Conservation (phyloP, 768 basidiomycete genomes). For the Podaxis sp. region DNA sequence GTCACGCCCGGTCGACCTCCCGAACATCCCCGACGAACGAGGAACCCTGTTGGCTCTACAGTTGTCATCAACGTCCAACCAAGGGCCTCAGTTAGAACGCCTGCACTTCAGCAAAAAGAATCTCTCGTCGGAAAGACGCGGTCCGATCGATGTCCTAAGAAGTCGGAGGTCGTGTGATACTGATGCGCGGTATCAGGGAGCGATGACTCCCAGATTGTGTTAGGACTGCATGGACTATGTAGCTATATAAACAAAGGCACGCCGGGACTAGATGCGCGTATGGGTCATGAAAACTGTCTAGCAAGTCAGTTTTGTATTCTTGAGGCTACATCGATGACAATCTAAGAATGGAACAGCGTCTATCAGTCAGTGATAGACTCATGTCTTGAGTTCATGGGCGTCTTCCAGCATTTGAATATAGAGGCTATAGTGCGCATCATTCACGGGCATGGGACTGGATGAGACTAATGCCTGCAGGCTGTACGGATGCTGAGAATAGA, state of each 20-base stretch:
- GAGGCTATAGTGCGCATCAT: not conserved
- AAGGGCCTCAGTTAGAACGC: too few relatives aligned
- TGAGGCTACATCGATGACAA: not conserved
- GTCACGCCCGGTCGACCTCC: too few relatives aligned
- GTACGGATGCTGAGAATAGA: not conserved
- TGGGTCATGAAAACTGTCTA: not conserved
- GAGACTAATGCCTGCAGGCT: not conserved
- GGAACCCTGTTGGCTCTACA: not conserved
- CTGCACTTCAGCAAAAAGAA: not conserved
- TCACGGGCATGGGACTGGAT: not conserved
- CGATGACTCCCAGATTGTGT: not conserved
- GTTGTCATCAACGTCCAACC: too few relatives aligned
- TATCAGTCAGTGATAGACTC: not conserved
- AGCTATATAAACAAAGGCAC: not conserved
- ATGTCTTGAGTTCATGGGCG: not conserved
- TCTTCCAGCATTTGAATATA: not conserved
- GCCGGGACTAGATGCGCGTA: not conserved
- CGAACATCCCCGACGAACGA: not conserved
- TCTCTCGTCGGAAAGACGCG: not conserved
- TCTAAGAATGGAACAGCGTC: conserved; percentile 5
- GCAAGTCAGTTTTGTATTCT: not conserved
- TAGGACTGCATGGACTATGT: not conserved
- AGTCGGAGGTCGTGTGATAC: not conserved
- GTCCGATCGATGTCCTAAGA: conserved; percentile 1
- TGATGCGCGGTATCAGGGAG: not conserved